These are phyloP conservation scores for Aspergillus nomiae DNA, from an alignment of 2,329 filamentous ascomycete genomes.

Conservation along the genomic window DNA sequence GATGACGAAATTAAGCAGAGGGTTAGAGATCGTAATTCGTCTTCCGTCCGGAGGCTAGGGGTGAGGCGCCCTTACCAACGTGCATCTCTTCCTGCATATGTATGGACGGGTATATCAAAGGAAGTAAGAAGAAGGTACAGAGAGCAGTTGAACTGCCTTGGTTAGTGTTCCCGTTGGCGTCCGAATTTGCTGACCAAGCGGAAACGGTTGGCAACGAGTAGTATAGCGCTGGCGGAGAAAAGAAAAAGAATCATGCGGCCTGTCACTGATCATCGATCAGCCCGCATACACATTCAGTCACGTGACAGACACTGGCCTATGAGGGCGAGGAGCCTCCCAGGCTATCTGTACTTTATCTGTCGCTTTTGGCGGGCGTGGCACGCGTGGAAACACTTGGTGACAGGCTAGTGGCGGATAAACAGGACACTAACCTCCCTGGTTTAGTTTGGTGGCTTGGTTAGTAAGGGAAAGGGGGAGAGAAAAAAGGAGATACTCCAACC, in stretches of 20 bases:
- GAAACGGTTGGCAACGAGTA: conserved; percentile 7
- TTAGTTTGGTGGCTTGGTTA: conserved; percentile 15
- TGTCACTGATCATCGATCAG: conserved; percentile 27
- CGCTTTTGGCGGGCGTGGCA: conserved; percentile 16
- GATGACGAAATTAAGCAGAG: conserved; percentile 4
- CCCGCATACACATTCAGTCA: conserved; percentile 26
- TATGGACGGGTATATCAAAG: background rate
- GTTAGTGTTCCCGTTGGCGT: background rate
- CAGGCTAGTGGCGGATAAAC: conserved; percentile 14
- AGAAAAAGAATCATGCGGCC: conserved; percentile 17
- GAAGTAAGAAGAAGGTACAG: background rate
- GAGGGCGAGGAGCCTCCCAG: conserved; percentile 9
- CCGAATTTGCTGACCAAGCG: conserved; percentile 4
- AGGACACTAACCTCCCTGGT: conserved; percentile 12
- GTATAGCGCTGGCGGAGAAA: conserved; percentile 8
- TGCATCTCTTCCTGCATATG: background rate
- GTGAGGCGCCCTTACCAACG: conserved; percentile 7
- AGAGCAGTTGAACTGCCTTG: background rate
- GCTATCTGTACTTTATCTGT: conserved; percentile 21
- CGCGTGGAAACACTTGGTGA: conserved; percentile 14
- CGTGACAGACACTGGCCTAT: conserved; percentile 21
- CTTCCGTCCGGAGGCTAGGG: conserved; percentile 4
- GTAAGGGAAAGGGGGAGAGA: conserved; percentile 3
- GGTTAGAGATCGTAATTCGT: conserved; percentile 1
- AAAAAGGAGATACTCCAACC: conserved; percentile 10